Percentiles rank a stretch among this genome's conserved stretches.
These are phyloP conservation scores for Hawksworthiomyces lignivorus DNA, from an alignment of 2,329 filamentous ascomycete genomes.

Conservation along the genomic window DNA sequence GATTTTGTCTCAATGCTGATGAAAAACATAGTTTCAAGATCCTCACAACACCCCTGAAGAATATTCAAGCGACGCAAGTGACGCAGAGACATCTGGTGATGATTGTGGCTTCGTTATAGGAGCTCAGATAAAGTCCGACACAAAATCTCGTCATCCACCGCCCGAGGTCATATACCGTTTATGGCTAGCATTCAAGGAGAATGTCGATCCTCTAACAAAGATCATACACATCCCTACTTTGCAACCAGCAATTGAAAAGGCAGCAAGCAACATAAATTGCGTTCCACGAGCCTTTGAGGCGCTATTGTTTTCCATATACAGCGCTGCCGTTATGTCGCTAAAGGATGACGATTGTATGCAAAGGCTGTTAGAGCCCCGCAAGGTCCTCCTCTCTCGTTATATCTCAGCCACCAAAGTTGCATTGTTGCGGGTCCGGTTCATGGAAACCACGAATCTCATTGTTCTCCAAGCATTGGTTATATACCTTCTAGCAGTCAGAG, in stretches of 20 bases:
- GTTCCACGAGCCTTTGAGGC: not conserved
- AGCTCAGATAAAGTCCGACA: too few relatives aligned
- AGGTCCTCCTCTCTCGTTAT: constrained; percentile 16
- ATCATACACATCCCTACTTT: not conserved
- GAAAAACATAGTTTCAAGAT: too few relatives aligned
- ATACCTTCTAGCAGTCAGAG: not conserved
- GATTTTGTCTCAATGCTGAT: too few relatives aligned
- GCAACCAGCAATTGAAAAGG: not conserved
- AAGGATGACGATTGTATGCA: constrained; percentile 20
- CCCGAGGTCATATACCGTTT: too few relatives aligned
- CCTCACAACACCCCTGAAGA: too few relatives aligned
- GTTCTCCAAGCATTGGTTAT: constrained; percentile 29
- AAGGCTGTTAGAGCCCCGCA: constrained; percentile 11
- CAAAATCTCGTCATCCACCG: too few relatives aligned
- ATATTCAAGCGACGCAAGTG: too few relatives aligned
- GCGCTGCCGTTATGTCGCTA: constrained; percentile 1
- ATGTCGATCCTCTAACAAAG: not conserved
- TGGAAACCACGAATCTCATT: constrained; percentile 23
- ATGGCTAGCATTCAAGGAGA: not conserved
- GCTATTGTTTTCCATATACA: constrained; percentile 3
- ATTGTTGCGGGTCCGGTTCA: constrained; percentile 22
- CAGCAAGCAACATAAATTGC: not conserved
- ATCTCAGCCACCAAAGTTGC: constrained; percentile 13
- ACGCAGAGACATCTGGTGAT: too few relatives aligned
- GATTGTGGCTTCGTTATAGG: too few relatives aligned